A percentile compares a stretch with the other conserved stretches of the same genome.
Conservation (phyloP, 2,329 filamentous ascomycete genomes). For the Cladosporium sp. region DNA sequence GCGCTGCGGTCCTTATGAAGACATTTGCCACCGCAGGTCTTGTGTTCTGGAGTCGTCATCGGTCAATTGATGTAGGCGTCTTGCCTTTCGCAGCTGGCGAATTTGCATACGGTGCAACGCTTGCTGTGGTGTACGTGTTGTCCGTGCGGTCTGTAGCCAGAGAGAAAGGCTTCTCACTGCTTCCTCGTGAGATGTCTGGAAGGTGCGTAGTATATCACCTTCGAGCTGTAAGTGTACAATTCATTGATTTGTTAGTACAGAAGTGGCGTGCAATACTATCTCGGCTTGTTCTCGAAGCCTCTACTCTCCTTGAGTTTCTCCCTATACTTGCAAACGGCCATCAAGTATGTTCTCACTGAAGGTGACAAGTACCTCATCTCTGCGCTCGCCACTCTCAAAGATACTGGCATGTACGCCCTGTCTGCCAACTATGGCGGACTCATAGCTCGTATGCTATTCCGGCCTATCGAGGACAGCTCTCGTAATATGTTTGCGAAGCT, state of each 20-base stretch:
- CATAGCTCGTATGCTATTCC: constrained; percentile 81
- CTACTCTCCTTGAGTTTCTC: constrained; percentile 72
- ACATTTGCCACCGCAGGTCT: constrained; percentile 70
- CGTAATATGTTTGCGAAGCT: constrained; percentile 84
- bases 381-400: constrained; percentile 67
- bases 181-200: constrained; percentile 44
- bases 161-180: constrained; percentile 63
- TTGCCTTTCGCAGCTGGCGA: constrained; percentile 89
- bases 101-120: constrained; percentile 64
- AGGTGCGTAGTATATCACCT: constrained; percentile 35
- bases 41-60: constrained; percentile 60
- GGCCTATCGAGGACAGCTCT: constrained; percentile 91
- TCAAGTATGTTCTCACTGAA: constrained; percentile 92
- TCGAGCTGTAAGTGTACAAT: constrained; percentile 15
- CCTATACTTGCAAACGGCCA: constrained; percentile 78
- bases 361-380: constrained; percentile 88
- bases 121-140: constrained; percentile 67
- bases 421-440: constrained; percentile 91
- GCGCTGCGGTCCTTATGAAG: constrained; percentile 71
- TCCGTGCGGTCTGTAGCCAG: constrained; percentile 56
- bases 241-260: constrained; percentile 24
- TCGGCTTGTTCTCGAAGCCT: constrained; percentile 62
- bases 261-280: constrained; percentile 43
- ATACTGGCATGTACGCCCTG: constrained; percentile 87
- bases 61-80: constrained; percentile 60